Evolutionary conservation across 73 alveolate genomes (phyloP).

Genomic region (Diophrys sp.): DNA sequence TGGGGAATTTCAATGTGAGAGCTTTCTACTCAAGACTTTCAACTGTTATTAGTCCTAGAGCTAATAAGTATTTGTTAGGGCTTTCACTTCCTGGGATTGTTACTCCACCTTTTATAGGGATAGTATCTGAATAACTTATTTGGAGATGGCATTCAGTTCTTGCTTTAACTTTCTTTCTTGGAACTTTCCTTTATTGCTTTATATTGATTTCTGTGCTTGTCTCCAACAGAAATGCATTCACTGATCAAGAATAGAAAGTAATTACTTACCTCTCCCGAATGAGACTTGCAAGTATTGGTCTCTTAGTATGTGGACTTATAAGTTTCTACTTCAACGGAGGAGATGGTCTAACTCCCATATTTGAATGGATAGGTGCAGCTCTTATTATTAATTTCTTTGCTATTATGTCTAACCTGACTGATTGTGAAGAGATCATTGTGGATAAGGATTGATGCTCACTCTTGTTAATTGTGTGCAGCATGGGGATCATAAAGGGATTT

Average conservation of each 20-base stretch:
- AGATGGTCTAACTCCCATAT: not conserved
- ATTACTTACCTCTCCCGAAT: no score
- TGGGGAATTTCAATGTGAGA: constrained; percentile 2
- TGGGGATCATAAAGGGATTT: no score
- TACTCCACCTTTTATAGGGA: not conserved
- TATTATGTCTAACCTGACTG: not conserved
- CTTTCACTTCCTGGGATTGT: not conserved
- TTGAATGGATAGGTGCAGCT: constrained; percentile 3
- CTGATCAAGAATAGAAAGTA: not conserved
- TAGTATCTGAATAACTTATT: not conserved
- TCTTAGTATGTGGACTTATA: not conserved
- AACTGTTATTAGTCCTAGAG: not conserved
- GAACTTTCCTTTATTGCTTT: not conserved
- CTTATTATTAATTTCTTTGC: constrained; percentile 4
- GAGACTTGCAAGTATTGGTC: not conserved
- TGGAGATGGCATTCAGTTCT: not conserved
- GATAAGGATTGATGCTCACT: no score
- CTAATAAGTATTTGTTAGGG: not conserved
- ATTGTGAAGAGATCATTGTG: constrained; percentile 3
- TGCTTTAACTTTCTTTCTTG: not conserved
- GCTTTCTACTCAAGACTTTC: not conserved
- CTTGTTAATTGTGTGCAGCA: no score
- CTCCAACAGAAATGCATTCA: not conserved
- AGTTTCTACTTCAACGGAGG: not conserved
- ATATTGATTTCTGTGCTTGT: not conserved